phyloP scores from a whole-genome alignment of 129 eudicot species.

The Erigeron canadensis region DNA sequence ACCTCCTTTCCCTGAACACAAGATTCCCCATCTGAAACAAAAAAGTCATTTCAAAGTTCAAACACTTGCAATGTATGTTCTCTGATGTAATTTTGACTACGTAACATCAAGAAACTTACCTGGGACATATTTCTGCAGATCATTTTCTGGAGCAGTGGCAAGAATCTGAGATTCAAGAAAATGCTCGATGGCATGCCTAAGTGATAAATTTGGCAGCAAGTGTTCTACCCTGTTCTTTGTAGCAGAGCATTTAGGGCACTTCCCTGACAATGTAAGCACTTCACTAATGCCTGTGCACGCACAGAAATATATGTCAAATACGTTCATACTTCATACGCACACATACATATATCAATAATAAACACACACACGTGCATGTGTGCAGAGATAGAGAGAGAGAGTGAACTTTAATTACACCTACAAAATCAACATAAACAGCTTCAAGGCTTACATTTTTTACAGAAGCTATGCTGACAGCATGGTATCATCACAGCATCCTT shows the following conservation, averaged over 20 bases:
- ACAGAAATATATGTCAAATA: constrained; percentile 13
- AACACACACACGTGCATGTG: too few relatives aligned
- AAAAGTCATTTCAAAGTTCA: constrained; percentile 7
- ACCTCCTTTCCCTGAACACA: constrained; percentile 66
- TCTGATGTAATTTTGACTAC: background rate
- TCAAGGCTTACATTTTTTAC: constrained; percentile 68
- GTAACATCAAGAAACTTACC: constrained; percentile 42
- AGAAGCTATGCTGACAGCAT: constrained; percentile 97
- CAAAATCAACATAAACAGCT: constrained; percentile 17
- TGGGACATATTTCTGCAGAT: constrained; percentile 67
- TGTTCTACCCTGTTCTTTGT: constrained; percentile 54
- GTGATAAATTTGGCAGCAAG: constrained; percentile 83
- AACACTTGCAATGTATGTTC: background rate
- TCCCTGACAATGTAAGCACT: constrained; percentile 48
- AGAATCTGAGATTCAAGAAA: constrained; percentile 71
- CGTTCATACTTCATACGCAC: background rate
- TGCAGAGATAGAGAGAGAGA: background rate
- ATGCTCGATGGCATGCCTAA: constrained; percentile 81
- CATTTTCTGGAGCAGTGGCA: constrained; percentile 46
- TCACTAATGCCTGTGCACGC: constrained; percentile 57
- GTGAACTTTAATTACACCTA: background rate
- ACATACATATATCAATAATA: too few relatives aligned
- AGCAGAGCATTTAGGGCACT: constrained; percentile 82
- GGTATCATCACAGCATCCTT: constrained; percentile 98
- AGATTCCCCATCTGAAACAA: constrained; percentile 82